A percentile compares a stretch with the other conserved stretches of the same genome.
phyloP scores from a whole-genome alignment of 495 filamentous ascomycete genomes.

The Aspergillus egyptiacus region DNA sequence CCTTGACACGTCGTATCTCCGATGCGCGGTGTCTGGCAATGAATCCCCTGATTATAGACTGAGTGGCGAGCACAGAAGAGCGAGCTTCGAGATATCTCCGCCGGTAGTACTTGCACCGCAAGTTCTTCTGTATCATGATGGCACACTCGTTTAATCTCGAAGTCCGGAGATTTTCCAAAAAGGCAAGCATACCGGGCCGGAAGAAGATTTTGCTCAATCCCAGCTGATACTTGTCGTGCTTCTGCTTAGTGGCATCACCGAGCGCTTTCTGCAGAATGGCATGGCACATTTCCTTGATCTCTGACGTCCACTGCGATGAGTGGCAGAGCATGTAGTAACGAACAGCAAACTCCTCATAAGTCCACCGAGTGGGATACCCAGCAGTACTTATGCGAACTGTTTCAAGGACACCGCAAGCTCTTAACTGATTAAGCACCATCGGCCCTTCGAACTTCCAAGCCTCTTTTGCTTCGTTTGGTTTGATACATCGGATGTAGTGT shows the following conservation, averaged over 20 bases:
- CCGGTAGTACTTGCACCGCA: slow-evolving; percentile 90
- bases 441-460: slow-evolving; percentile 98
- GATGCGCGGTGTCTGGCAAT: slow-evolving; percentile 71
- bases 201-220: slow-evolving; percentile 99
- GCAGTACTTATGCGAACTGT: slow-evolving; percentile 97
- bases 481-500: slow-evolving; percentile 99
- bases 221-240: slow-evolving; percentile 90
- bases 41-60: slow-evolving; percentile 67
- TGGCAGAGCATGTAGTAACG: slow-evolving; percentile 98
- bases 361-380: slow-evolving; percentile 97
- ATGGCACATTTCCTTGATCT: slow-evolving; percentile 89
- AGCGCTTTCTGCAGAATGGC: slow-evolving; percentile 88
- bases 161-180: slow-evolving; percentile 89
- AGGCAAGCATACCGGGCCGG: slow-evolving; percentile 96
- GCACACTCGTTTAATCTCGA: slow-evolving; percentile 87
- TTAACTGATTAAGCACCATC: slow-evolving; percentile 95
- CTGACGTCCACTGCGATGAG: slow-evolving; percentile 83
- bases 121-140: slow-evolving; percentile 98
- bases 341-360: slow-evolving; percentile 96
- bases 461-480: slow-evolving; percentile 95
- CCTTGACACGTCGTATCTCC: slow-evolving; percentile 73
- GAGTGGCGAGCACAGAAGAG: slow-evolving; percentile 70
- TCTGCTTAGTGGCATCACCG: slow-evolving; percentile 69
- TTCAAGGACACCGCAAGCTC: slow-evolving; percentile 97
- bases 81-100: slow-evolving; percentile 86